Evolutionary conservation across 2,329 filamentous ascomycete genomes (phyloP), one percentile per base, ranked within the genome.

Genomic region (Trichoderma endophyticum): DNA sequence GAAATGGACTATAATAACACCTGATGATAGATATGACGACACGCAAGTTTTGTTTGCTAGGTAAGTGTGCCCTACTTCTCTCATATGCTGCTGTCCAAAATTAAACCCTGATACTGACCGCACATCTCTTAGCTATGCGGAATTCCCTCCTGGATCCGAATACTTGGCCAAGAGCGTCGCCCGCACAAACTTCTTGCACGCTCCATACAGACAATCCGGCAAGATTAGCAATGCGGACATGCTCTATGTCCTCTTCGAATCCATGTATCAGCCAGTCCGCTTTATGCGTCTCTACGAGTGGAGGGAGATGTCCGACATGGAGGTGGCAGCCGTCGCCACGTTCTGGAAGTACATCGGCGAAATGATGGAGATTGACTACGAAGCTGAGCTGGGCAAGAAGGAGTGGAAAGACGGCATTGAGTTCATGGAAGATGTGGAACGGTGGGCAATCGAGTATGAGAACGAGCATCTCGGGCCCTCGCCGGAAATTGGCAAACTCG

Each of bases 311-410:
- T 91, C 86, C 18, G 87, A 91, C 0, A 84, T 94, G 80, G 93
- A 95, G 79, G 79, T 84, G 11, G 92, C 90, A 73, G 92, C 91
- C 0, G 80, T 91, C 34, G 90, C 88, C 18, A 89, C 88, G 0
- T 89, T 92, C 76, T 94, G 91, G 92, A 92, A 92, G 79, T 85
- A 85, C 67, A 81, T 93, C 18, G 92, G 92, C 15, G 90, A 93
- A 75, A 87, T 88, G 67, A 91, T 94, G 88, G 86, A 84, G 0
- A 92, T 94, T 73, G 78, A 83, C 62, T 88, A 87, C 75, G 78
- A 79, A 28, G 80, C 80, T 1, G 77, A 80, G 15, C 81, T 86
- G 2, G 73, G 75, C 6, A 79, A 77, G 36, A 75, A 80, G 11
- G 64, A 77, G 15, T 89, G 86, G 86, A 75, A 73, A 3, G 84